Conservation (phyloP, 2,329 filamentous ascomycete genomes). For the Allantophomopsis lycopodina region DNA sequence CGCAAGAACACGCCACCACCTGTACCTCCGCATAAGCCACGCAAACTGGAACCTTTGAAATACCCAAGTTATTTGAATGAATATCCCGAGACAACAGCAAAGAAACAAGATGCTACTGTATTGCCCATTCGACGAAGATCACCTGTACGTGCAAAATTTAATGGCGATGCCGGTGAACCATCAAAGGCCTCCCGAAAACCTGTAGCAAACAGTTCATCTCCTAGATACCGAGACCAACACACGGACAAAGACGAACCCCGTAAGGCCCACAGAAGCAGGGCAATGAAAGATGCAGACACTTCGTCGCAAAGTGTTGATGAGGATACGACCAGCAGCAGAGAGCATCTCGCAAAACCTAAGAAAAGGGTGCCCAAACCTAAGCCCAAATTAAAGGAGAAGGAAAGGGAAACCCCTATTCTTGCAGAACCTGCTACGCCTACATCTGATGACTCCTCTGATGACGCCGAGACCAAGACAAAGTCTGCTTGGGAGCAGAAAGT, state of each 20-base stretch:
- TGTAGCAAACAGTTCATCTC: conserved; percentile 18
- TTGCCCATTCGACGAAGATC: conserved; percentile 16
- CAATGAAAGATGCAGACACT: conserved; percentile 11
- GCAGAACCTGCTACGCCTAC: conserved; percentile 24
- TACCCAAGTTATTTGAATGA: conserved; percentile 22
- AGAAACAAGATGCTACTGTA: conserved; percentile 12
- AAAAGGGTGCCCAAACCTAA: conserved; percentile 9
- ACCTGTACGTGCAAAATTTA: conserved; percentile 3
- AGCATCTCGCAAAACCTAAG: conserved; percentile 9
- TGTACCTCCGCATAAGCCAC: conserved; percentile 10
- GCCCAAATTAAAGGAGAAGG: conserved; percentile 10
- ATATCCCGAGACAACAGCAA: conserved; percentile 18
- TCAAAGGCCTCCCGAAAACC: conserved; percentile 16
- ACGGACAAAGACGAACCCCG: conserved; percentile 11
- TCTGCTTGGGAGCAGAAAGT: conserved; percentile 48
- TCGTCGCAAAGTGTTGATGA: conserved; percentile 17
- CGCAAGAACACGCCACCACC: conserved; percentile 16
- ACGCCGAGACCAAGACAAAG: conserved; percentile 26
- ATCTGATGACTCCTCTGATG: conserved; percentile 31
- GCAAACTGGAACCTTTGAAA: conserved; percentile 22
- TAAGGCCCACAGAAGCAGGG: conserved; percentile 9
- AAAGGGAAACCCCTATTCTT: conserved; percentile 18
- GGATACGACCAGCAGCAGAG: conserved; percentile 14
- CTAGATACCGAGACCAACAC: conserved; percentile 15
- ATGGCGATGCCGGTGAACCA: conserved; percentile 2